Percentiles rank a stretch among this genome's conserved stretches.
phyloP scores from a whole-genome alignment of 2,329 filamentous ascomycete species.

The Alternaria arborescens region DNA sequence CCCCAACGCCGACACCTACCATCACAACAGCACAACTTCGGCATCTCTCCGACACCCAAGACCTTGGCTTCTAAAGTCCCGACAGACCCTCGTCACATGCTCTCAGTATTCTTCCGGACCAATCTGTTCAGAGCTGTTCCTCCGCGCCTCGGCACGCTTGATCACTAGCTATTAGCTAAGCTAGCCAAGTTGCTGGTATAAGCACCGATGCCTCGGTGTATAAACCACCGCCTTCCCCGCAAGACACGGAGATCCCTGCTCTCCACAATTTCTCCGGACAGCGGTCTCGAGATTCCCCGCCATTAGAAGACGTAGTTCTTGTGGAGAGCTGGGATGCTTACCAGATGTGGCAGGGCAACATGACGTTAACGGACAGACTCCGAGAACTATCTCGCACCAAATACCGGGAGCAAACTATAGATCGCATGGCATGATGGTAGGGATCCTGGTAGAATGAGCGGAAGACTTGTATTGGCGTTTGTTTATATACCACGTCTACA shows the following conservation, averaged over 20 bases:
- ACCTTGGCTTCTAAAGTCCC: conserved; percentile 5
- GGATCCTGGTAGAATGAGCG: background rate
- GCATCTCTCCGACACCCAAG: conserved; percentile 6
- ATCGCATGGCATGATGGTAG: background rate
- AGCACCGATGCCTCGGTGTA: conserved; percentile 12
- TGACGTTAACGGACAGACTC: conserved; percentile 13
- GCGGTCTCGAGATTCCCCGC: conserved; percentile 20
- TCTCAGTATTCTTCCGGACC: conserved; percentile 8
- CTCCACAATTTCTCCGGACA: conserved; percentile 18
- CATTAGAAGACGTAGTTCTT: conserved; percentile 9
- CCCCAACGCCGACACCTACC: background rate
- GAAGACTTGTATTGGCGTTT: conserved; percentile 7
- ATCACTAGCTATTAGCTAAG: conserved; percentile 8
- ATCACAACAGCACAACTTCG: background rate
- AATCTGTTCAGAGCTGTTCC: conserved; percentile 15
- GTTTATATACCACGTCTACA: conserved; percentile 13
- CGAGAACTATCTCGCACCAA: conserved; percentile 8
- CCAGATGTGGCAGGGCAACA: conserved; percentile 4
- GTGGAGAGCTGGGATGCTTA: background rate
- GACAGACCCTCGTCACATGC: conserved; percentile 10
- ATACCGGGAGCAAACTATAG: conserved; percentile 2
- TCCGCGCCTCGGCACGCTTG: conserved; percentile 13
- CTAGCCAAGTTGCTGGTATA: background rate
- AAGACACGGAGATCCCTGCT: conserved; percentile 12
- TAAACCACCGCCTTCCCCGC: conserved; percentile 20